Conservation (phyloP, 306 rosid genomes). For the Crataegus laevigata region DNA sequence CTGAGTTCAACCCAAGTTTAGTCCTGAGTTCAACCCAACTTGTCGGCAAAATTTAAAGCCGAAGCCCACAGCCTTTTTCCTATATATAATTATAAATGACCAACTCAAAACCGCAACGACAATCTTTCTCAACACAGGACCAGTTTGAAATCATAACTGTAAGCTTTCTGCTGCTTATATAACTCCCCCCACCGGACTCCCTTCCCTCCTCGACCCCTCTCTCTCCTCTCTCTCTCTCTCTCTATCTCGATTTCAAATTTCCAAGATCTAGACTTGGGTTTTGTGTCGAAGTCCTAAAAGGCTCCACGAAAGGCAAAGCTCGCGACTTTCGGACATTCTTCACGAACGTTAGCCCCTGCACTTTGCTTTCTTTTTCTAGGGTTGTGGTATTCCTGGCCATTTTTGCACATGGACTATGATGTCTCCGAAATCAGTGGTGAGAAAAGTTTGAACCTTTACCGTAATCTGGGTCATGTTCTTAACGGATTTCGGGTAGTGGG, state of each 20-base stretch:
- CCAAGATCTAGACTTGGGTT: background rate
- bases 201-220: background rate
- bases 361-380: background rate
- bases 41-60: too few species aligned
- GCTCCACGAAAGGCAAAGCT: background rate
- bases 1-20: too few species aligned
- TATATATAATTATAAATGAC: too few species aligned
- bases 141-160: background rate
- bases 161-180: background rate
- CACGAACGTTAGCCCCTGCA: background rate
- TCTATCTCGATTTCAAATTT: background rate
- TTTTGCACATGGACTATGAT: constrained; percentile 23
- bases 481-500: constrained; percentile 3
- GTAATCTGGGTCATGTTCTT: background rate
- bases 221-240: background rate
- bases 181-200: background rate
- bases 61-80: background rate
- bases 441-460: background rate
- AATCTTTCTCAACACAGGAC: background rate
- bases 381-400: background rate
- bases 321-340: background rate
- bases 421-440: constrained; percentile 33
- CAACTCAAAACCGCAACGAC: background rate
- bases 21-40: too few species aligned
- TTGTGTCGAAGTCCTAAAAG: background rate